Conservation (phyloP, 257 asterid species). For the Fraxinus anomala region DNA sequence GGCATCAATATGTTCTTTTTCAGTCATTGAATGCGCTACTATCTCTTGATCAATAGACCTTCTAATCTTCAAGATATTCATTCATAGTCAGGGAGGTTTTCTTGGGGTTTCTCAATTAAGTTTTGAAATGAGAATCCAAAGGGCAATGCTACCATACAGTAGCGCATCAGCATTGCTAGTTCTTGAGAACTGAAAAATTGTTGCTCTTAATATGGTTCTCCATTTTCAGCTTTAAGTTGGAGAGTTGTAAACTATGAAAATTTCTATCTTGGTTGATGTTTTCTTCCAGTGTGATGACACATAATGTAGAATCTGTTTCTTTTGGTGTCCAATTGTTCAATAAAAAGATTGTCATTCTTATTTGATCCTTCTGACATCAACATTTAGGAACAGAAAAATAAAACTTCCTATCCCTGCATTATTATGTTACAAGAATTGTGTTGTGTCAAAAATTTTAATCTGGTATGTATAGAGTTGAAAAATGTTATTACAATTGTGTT, state of each 20-base stretch:
- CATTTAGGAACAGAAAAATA: no score
- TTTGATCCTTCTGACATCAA: neutral
- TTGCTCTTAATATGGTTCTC: neutral
- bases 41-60: neutral
- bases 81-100: neutral
- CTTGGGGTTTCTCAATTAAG: neutral
- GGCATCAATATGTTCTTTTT: neutral
- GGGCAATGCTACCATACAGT: no score
- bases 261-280: neutral
- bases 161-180: no score
- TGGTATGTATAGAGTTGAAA: conserved; percentile 33
- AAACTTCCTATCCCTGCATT: neutral
- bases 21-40: neutral
- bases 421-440: no score
- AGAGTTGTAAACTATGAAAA: neutral
- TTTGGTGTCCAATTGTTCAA: neutral
- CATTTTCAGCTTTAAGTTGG: neutral
- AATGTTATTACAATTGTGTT: conserved; percentile 25
- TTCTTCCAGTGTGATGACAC: neutral
- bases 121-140: neutral
- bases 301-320: neutral
- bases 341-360: no score
- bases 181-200: no score
- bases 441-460: neutral
- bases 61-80: neutral